Base-by-base conservation (phyloP, 73 alveolate species). In the Blepharisma japonicum region DNA sequence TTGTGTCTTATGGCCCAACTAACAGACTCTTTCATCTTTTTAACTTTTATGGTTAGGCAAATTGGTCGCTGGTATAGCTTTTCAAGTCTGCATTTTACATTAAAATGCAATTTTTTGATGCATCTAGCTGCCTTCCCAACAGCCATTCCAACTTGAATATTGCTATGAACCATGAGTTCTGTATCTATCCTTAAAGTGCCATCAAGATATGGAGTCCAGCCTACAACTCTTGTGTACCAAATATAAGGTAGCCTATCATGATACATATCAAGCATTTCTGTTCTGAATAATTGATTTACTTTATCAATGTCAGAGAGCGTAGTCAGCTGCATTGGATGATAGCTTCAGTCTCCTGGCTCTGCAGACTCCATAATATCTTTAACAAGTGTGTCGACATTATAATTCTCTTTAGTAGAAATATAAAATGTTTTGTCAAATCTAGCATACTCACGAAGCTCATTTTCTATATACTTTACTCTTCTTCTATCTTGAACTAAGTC, bases 401-500 rank as follows among this genome's bases (percentile, higher is more conserved):
- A 61, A n/a, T 61, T 61, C 2, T 23, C 50, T 3, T 23, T 23
- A 61, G 77, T 23, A 1, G 77, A 61, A 18, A 61, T 21, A 61
- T 61, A 61, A 23, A 61, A 61, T 14, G 14, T 23, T 23, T 23
- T 21, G 20, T n/a, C n/a, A 23, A 61, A 61, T 11, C 77, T 18
- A 0, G 77, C 77, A 11, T 23, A 20, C 21, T 61, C 55, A 18
- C 3, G 11, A n/a, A 61, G 50, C 4, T 61, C 77, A 11, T 61
- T 61, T 23, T 9, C 77, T 11, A 61, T 20, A 11, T 21, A 23
- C 71, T 27, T 61, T 4, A 27, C 77, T 23, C 77, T 8, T 23
- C 77, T n/a, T 27, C 77, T n/a, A 61, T 61, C 77, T 61, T 61
- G 18, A 11, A 61, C 77, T 23, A 61, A 23, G 77, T 61, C 77